Evolutionary conservation across 768 basidiomycete genomes (phyloP), one percentile per base, ranked within the genome.

Genomic region (Tylopilus vinaceipallidus): DNA sequence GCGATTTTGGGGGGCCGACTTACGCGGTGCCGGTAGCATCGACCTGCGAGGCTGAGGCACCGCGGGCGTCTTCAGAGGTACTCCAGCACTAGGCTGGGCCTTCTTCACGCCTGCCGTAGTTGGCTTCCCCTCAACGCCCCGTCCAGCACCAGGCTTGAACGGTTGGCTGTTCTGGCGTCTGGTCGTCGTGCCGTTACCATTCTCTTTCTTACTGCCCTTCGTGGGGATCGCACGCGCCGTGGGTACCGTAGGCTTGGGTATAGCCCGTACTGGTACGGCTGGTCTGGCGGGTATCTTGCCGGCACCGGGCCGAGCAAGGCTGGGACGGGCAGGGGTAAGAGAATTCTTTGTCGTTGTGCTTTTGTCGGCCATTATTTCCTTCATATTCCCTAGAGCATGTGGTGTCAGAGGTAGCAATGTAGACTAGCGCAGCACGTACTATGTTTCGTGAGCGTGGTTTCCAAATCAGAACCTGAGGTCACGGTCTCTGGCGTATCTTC

Each of bases 241-340:
- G 27, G 6, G 41, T 33, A 49, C 42, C 35, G 17, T 29, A 16
- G 45, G 41, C 33, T 38, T 27, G 10, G 23, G 44, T 27, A 14
- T 46, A 10, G 41, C 13, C 23, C 26, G 41, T 17, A 42, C 9
- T 12, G 52, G 45, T 45, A 57, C 45, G 8, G 14, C 43, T 24
- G 50, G 44, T 19, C 11, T 48, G 47, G 39, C 30, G 35, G 48
- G 45, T 45, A 43, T 32, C 46, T 42, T 44, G 24, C 29, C 27
- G 42, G 60, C 50, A 10, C 49, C 17, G 48, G 44, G 44, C 47
- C 39, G 59, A 37, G 4, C n/a, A 34, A 10, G 19, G 23, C 48
- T 53, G 7, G 29, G 24, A 14, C 14, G 26, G 20, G 51, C 20
- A 47, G 27, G 16, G 30, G 38, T 29, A 23, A 42, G 44, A 20